Evolutionary conservation across 2,329 filamentous ascomycete species (phyloP).

Genomic region (Nectriaceae sp.): DNA sequence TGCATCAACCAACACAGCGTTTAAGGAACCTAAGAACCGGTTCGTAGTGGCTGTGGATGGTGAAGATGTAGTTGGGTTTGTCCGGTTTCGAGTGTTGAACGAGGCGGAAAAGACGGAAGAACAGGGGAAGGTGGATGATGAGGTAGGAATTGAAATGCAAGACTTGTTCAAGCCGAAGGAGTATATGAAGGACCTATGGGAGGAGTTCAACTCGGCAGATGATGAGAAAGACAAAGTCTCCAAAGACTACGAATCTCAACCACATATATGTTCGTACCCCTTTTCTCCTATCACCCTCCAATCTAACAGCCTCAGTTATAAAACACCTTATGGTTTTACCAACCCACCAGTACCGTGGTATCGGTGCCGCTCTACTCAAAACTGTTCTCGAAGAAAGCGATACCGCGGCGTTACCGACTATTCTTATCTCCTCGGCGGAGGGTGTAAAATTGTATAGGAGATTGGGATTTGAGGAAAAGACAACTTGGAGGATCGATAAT

Average conservation of each 20-base stretch:
- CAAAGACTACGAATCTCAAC: slow-evolving; percentile 15
- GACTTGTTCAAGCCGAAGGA: slow-evolving; percentile 11
- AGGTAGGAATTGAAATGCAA: neutral
- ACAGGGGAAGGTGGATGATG: neutral
- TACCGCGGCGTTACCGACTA: slow-evolving; percentile 4
- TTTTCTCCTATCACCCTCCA: neutral
- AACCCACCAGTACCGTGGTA: slow-evolving; percentile 21
- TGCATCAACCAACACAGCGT: slow-evolving; percentile 12
- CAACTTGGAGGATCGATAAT: slow-evolving; percentile 20
- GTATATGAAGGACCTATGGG: slow-evolving; percentile 22
- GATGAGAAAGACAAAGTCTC: slow-evolving; percentile 19
- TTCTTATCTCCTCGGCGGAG: slow-evolving; percentile 20
- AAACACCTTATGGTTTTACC: slow-evolving; percentile 27
- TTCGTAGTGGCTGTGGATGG: slow-evolving; percentile 21
- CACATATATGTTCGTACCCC: slow-evolving; percentile 17
- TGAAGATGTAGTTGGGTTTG: slow-evolving; percentile 18
- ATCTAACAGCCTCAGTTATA: slow-evolving; percentile 14
- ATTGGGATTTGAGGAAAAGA: slow-evolving; percentile 18
- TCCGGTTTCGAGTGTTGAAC: slow-evolving; percentile 14
- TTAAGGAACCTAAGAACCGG: slow-evolving; percentile 13
- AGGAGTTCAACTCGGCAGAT: slow-evolving; percentile 15
- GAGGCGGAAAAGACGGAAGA: neutral
- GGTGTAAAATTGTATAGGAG: slow-evolving; percentile 17
- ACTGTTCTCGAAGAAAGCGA: slow-evolving; percentile 19
- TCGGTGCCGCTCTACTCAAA: slow-evolving; percentile 17